phyloP scores from a whole-genome alignment of 208 protist genomes.

The Phytomonas serpens region DNA sequence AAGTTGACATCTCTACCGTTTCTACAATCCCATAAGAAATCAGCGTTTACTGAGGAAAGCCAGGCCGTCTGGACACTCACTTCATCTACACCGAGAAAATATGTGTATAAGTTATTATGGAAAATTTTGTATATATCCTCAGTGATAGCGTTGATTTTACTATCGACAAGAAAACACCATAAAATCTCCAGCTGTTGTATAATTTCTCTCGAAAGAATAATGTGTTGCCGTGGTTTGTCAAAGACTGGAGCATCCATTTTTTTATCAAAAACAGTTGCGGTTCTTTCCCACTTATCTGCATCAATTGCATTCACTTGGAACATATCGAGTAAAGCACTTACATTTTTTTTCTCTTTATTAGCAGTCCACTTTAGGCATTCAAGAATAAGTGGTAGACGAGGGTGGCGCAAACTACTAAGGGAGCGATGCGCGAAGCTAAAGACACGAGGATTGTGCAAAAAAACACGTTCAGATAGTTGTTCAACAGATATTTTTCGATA shows the following conservation, averaged over 20 bases:
- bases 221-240: slow-evolving; percentile 35
- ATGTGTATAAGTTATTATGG: slow-evolving; percentile 49
- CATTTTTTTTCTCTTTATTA: slow-evolving; percentile 16
- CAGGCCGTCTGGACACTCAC: neutral
- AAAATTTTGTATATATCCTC: slow-evolving; percentile 56
- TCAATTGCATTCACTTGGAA: slow-evolving; percentile 41
- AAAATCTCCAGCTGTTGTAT: slow-evolving; percentile 35
- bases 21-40: slow-evolving; percentile 2
- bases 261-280: slow-evolving; percentile 51
- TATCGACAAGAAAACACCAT: slow-evolving; percentile 33
- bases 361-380: slow-evolving; percentile 19
- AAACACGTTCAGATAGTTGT: slow-evolving; percentile 53
- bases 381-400: slow-evolving; percentile 38
- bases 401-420: slow-evolving; percentile 53
- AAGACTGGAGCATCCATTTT: slow-evolving; percentile 48
- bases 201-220: slow-evolving; percentile 33
- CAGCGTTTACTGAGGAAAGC: neutral
- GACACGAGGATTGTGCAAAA: slow-evolving; percentile 36
- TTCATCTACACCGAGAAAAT: slow-evolving; percentile 13
- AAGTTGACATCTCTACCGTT: slow-evolving; percentile 28
- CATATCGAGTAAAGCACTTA: slow-evolving; percentile 37
- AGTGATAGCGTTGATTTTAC: slow-evolving; percentile 16
- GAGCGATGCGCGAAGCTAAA: slow-evolving; percentile 72
- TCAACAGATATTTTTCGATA: slow-evolving; percentile 28
- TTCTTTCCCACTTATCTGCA: slow-evolving; percentile 38